These are phyloP conservation scores for Trichosporon sp. DNA, from an alignment of 1,284 basidiomycete genomes.

Conservation along the genomic window DNA sequence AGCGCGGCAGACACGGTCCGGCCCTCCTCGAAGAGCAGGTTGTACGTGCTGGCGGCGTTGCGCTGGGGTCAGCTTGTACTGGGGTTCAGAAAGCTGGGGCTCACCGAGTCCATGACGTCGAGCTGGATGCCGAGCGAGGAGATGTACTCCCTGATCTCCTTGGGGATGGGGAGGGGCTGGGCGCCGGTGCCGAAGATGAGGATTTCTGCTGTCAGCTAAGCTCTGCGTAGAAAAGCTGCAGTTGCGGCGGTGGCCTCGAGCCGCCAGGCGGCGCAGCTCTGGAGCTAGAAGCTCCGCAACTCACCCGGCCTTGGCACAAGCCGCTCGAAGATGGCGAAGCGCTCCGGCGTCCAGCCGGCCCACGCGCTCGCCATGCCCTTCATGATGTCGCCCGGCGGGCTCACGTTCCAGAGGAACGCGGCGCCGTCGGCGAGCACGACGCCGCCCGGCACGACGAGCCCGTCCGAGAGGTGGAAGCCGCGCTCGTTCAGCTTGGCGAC, in stretches of 20 bases:
- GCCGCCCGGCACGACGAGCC: slow-evolving; percentile 69
- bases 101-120: slow-evolving; percentile 90
- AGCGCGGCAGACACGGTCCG: slow-evolving; percentile 83
- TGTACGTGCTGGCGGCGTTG: slow-evolving; percentile 92
- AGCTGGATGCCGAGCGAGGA: slow-evolving; percentile 77
- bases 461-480: slow-evolving; percentile 54
- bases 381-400: slow-evolving; percentile 54
- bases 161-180: slow-evolving; percentile 66
- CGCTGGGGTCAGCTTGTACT: slow-evolving; percentile 53
- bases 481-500: slow-evolving; percentile 39
- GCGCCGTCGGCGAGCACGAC: slow-evolving; percentile 80
- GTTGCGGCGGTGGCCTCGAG: too few species aligned
- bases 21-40: slow-evolving; percentile 86
- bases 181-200: slow-evolving; percentile 82
- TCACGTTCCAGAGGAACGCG: slow-evolving; percentile 86
- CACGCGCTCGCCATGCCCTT: slow-evolving; percentile 42
- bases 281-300: slow-evolving; percentile 22
- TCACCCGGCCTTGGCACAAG: slow-evolving; percentile 79
- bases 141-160: slow-evolving; percentile 63
- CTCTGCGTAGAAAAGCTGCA: too few species aligned
- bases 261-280: too few species aligned
- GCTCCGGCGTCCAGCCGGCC: slow-evolving; percentile 62
- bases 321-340: slow-evolving; percentile 74
- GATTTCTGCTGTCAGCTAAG: slow-evolving; percentile 64
- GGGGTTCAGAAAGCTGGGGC: slow-evolving; percentile 36